Conservation (phyloP, 257 asterid genomes). For the Scutellaria galericulata region DNA sequence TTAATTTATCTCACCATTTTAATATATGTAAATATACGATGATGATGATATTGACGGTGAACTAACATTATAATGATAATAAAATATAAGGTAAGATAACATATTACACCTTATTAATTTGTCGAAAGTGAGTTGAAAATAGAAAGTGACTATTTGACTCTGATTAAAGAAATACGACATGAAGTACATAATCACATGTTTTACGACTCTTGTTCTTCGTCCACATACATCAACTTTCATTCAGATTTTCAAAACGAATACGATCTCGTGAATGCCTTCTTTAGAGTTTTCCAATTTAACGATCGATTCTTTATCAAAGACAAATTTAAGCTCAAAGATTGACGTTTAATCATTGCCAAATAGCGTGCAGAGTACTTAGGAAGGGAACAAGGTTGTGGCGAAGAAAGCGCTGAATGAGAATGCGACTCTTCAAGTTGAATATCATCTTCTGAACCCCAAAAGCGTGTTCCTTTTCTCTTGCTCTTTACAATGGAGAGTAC, state of each 20-base stretch:
- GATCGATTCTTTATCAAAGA: slow-evolving; percentile 34
- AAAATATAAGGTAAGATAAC: too few species aligned
- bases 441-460: slow-evolving; percentile 61
- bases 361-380: slow-evolving; percentile 37
- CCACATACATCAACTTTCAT: not conserved
- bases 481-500: slow-evolving; percentile 50
- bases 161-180: too few species aligned
- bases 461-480: slow-evolving; percentile 72
- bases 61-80: too few species aligned
- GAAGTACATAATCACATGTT: too few species aligned
- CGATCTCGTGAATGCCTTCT: slow-evolving; percentile 62
- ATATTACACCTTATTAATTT: too few species aligned
- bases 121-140: too few species aligned
- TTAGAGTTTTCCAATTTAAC: slow-evolving; percentile 51
- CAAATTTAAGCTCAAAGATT: slow-evolving; percentile 53
- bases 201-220: not conserved
- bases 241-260: slow-evolving; percentile 45
- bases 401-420: slow-evolving; percentile 38
- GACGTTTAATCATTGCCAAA: slow-evolving; percentile 52
- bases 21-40: too few species aligned
- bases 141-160: too few species aligned
- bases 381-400: slow-evolving; percentile 37
- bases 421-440: slow-evolving; percentile 29
- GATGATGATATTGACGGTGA: too few species aligned
- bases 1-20: too few species aligned